Base-by-base conservation (phyloP, 1,139 yeast genomes). In the Debaryomyces coudertii region DNA sequence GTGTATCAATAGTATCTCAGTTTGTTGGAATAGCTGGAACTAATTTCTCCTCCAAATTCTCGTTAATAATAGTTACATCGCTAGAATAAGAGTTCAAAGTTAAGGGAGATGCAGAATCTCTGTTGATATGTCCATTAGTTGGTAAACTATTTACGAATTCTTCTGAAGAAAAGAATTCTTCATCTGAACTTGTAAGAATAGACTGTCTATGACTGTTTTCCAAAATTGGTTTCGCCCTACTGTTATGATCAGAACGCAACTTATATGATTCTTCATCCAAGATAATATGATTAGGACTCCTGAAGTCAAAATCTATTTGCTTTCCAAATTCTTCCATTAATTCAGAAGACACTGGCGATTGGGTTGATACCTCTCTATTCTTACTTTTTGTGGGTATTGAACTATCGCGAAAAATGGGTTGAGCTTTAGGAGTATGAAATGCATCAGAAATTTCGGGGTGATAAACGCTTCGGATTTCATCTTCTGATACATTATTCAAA, bases 111-210 rank as follows among this genome's bases (percentile, higher is more conserved):
- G 27, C 43, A 18, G 45, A 11, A 7, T 38, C 12, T 25, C 36
- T 28, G 14, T 11, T 20, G 6, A 18, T 8, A 7, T 11, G 16
- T 6, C 11, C 5, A 3, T 12, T 28, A 23, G 15, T 18, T 34
- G 36, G 30, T 24, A 34, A 22, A 37, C 16, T 40, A 43, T 33
- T 42, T 16, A 36, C 59, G 47, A 56, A 56, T 36, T 68, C 73
- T 22, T 65, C 65, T 2, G 67, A 61, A 2, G 74, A 68, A 50
- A 53, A 68, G 49, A 61, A 69, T 48, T 68, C 74, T 1, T 68
- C 74, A 33, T 64, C 70, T 7, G 68, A 59, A 34, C 62, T 59
- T n/a, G 60, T 58, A 42, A 42, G 22, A 28, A 29, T 18, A 16
- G 41, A 27, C 7, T n/a, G 8, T 12, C 28, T 14, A 38, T 18